Base-by-base conservation (phyloP, 169 alveolate genomes). In the Plasmodium vivax region DNA sequence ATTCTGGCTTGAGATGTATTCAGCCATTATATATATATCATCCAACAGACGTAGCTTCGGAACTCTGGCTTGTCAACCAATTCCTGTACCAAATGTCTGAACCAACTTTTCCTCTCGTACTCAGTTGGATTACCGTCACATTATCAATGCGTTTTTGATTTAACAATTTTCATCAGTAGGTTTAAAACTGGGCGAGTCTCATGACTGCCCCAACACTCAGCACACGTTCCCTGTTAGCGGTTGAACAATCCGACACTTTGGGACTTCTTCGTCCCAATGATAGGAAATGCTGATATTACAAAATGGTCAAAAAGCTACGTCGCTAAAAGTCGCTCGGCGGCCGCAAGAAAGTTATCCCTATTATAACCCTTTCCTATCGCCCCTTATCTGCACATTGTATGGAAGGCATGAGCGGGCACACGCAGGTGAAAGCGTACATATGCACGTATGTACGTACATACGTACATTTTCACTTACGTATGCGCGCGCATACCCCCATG, bases 21-120 rank as follows among this genome's bases (percentile, higher is more conserved):
- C 98, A 96, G 98, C 95, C 97, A 96, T 97, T 96, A 96, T 23
- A 23, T 23, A 23, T 23, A 23, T 23, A 23, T 38, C 45, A 38
- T 96, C 97, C 97, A 96, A 96, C 98, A 96, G 97, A 95, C 97
- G 96, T 96, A 97, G 98, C 98, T 96, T 96, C 97, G 97, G 97
- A 94, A 96, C 98, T 95, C 97, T 95, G 96, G 97, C 96, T 97
- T 92, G 95, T 97, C 98, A 97, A 97, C 96, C 87, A 93, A 95
- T 93, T 43, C 95, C 95, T 85, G 82, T 73, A 96, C 97, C 97
- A 96, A 74, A 68, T 93, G 97, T 96, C 98, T 96, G 98, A 97
- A 94, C 97, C 97, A 96, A 96, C 98, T 96, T 97, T 95, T 96
- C 98, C 98, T 96, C 98, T 97, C 98, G 97, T 96, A 96, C 98